A percentile compares a stretch with the other conserved stretches of the same genome.
phyloP scores from a whole-genome alignment of 2,329 filamentous ascomycete genomes.

The Hypoxylon sp. region DNA sequence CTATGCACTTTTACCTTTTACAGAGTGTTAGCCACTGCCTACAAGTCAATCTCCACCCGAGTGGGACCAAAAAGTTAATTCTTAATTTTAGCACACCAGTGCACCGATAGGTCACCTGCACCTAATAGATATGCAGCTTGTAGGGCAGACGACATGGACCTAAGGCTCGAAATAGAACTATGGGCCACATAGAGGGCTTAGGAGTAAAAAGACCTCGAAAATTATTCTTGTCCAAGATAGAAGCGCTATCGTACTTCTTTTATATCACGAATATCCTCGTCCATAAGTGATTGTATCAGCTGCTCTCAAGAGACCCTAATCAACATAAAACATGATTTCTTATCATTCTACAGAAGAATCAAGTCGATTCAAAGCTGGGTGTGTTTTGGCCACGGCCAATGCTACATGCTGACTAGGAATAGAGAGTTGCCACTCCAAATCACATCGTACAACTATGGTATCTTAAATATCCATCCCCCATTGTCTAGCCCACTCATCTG shows the following conservation, averaged over 20 bases:
- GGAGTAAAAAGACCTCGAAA: not conserved
- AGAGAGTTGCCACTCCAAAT: slow-evolving; percentile 24
- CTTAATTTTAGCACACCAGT: not conserved
- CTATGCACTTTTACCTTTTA: not conserved
- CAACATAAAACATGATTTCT: not conserved
- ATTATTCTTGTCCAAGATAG: not conserved
- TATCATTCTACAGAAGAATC: not conserved
- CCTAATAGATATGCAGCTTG: too few relatives aligned
- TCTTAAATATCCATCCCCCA: slow-evolving; percentile 47
- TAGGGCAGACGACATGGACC: too few relatives aligned
- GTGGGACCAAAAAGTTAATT: slow-evolving; percentile 6
- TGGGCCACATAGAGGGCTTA: not conserved
- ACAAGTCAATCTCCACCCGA: not conserved
- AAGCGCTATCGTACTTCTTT: not conserved
- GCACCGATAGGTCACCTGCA: not conserved
- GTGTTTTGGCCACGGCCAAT: slow-evolving; percentile 27
- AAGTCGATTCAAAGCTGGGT: slow-evolving; percentile 27
- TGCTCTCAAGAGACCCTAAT: not conserved
- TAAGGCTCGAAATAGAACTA: slow-evolving; percentile 4
- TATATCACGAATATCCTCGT: not conserved
- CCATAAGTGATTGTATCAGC: not conserved
- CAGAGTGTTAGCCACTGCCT: not conserved
- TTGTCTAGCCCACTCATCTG: slow-evolving; percentile 50
- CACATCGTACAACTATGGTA: slow-evolving; percentile 26
- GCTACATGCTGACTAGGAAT: slow-evolving; percentile 26